These are phyloP conservation scores for Xanthoconium stramineum DNA, from an alignment of 768 basidiomycete genomes.

Conservation along the genomic window DNA sequence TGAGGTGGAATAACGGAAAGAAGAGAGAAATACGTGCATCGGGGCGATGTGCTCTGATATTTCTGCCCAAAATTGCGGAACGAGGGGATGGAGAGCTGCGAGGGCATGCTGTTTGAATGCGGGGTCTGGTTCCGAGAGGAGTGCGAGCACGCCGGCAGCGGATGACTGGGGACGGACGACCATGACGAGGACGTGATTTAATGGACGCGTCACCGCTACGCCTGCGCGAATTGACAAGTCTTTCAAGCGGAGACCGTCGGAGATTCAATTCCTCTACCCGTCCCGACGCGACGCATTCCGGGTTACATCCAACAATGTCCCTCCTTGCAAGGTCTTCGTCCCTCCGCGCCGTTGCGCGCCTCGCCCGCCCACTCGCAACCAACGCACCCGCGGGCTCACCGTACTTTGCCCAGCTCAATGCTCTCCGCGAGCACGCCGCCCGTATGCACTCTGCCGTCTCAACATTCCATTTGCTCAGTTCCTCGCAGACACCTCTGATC, in stretches of 20 bases:
- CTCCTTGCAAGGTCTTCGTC: conserved; percentile 43
- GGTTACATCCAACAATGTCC: conserved; percentile 38
- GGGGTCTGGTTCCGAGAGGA: conserved; percentile 85
- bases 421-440: conserved; percentile 62
- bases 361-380: conserved; percentile 36
- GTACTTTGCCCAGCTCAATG: conserved; percentile 52
- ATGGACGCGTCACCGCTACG: conserved; percentile 44
- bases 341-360: conserved; percentile 42
- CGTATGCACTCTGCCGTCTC: conserved; percentile 38
- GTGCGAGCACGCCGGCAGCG: conserved; percentile 85
- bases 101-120: conserved; percentile 92
- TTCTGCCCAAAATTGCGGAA: conserved; percentile 97
- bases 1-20: conserved; percentile 7
- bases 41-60: conserved; percentile 90
- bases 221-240: conserved; percentile 26
- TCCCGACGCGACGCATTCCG: conserved; percentile 30
- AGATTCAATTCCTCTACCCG: conserved; percentile 12
- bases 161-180: conserved; percentile 74
- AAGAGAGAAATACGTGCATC: conserved; percentile 57
- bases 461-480: conserved; percentile 8
- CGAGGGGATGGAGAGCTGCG: conserved; percentile 73
- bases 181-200: conserved; percentile 38
- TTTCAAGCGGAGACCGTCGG: conserved; percentile 32
- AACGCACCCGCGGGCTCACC: conserved; percentile 36
- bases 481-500: conserved; percentile 61